Evolutionary conservation across 1,139 yeast genomes (phyloP), one percentile per base, ranked within the genome.

Genomic region (Suhomyces panamericanus): DNA sequence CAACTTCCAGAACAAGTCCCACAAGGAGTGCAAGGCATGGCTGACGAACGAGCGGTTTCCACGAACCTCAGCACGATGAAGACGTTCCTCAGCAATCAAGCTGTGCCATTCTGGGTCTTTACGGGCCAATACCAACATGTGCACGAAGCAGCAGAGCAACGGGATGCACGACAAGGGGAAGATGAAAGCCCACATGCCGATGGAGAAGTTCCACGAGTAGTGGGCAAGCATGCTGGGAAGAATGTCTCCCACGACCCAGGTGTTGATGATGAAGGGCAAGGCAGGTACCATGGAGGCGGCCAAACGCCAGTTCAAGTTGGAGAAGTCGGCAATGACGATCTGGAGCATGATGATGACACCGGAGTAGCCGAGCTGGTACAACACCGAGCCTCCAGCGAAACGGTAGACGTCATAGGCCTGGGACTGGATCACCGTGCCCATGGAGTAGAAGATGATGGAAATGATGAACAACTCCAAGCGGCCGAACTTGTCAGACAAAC

Each of bases 101-200:
- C 41, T 46, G 32, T 47, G 43, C 70, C 80, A 66, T 46, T 78
- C 84, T 7, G 72, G 73, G 13, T 76, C 72, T 43, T 67, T 72
- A 34, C 73, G 58, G n/a, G 88, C 91, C 44, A 67, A 58, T 41
- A 61, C 61, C 49, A 73, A 60, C 85, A 84, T 82, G 60, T 83
- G 85, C 10, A 72, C 32, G 55, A 82, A 67, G 54, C 84, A 76
- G 10, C 51, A 49, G 26, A 82, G 54, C 46, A 86, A 64, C 22
- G 93, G 93, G 17, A 85, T 47, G 54, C 83, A 71, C 6, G 79
- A 60, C 29, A 84, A 69, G 24, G 93, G 91, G 68, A 83, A 75
- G 49, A 86, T 83, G 57, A 84, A 82, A 1, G 90, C 90, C 87
- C 87, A 86, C 78, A 85, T 84, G 34, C 85, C 91, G 54, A 85